Conservation (phyloP, 257 asterid species). For the Rehmannia glutinosa region DNA sequence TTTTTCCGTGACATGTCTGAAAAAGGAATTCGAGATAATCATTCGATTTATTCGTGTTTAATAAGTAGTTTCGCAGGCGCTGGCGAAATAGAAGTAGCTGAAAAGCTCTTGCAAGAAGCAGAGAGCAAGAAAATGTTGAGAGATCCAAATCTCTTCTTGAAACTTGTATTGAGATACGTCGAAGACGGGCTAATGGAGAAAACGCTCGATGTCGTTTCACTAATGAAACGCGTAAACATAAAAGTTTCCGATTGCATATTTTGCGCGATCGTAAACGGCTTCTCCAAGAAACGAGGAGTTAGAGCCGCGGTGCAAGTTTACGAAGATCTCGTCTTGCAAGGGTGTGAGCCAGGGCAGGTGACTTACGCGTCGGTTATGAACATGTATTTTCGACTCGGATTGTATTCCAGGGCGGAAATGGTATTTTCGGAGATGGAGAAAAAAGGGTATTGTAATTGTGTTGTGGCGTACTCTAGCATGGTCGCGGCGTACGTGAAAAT, state of each 20-base stretch:
- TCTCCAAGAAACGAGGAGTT: conserved; percentile 50
- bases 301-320: conserved; percentile 45
- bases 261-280: conserved; percentile 83
- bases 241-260: conserved; percentile 83
- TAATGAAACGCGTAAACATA: conserved; percentile 55
- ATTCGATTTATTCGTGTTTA: conserved; percentile 56
- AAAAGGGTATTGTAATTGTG: conserved; percentile 65
- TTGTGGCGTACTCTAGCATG: conserved; percentile 86
- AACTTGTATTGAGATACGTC: conserved; percentile 57
- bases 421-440: conserved; percentile 60
- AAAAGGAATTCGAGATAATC: conserved; percentile 44
- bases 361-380: conserved; percentile 69
- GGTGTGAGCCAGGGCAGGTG: conserved; percentile 87
- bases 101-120: conserved; percentile 69
- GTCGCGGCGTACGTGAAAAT: conserved; percentile 68
- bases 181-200: conserved; percentile 60
- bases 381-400: conserved; percentile 56
- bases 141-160: conserved; percentile 77
- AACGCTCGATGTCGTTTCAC: conserved; percentile 42
- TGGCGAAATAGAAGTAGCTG: conserved; percentile 53
- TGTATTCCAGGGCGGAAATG: conserved; percentile 51
- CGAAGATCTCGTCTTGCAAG: conserved; percentile 45
- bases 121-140: conserved; percentile 68
- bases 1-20: conserved; percentile 55
- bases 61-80: conserved; percentile 49